A percentile compares a stretch with the other conserved stretches of the same genome.
Evolutionary conservation across 768 basidiomycete species (phyloP).

Genomic region (Phaffia tasmanica): DNA sequence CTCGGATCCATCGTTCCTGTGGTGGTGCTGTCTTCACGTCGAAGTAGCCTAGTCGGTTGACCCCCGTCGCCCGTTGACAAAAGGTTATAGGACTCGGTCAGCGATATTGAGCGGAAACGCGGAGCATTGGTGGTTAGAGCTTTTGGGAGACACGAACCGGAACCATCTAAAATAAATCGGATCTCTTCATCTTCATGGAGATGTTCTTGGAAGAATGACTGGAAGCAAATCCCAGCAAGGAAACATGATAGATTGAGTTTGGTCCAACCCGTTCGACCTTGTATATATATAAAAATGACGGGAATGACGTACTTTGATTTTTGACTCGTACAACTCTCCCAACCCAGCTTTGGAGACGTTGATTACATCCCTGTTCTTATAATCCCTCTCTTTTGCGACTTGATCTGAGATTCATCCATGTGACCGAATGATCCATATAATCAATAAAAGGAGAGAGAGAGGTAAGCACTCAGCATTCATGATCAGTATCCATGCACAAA

Average conservation of each 20-base stretch:
- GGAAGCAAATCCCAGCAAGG: conserved; percentile 1
- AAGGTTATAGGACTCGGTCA: not conserved
- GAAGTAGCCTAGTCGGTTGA: conserved; percentile 54
- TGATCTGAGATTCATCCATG: conserved; percentile 41
- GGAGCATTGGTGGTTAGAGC: not conserved
- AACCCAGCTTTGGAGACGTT: conserved; percentile 66
- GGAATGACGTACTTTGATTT: conserved; percentile 47
- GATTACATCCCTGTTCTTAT: conserved; percentile 74
- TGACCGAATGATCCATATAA: conserved; percentile 6
- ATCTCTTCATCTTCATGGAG: conserved; percentile 97
- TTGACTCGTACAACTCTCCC: conserved; percentile 71
- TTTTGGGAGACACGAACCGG: conserved; percentile 29
- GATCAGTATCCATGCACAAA: no score
- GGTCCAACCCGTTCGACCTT: not conserved
- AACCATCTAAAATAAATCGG: conserved; percentile 72
- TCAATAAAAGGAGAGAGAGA: not conserved
- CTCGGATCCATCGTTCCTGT: conserved; percentile 62
- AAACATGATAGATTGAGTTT: no score
- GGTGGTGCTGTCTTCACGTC: conserved; percentile 64
- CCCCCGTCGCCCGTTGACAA: not conserved
- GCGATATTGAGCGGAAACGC: not conserved
- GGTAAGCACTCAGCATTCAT: not conserved
- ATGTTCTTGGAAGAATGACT: conserved; percentile 46
- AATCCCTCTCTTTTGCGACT: conserved; percentile 56
- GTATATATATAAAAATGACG: not conserved